Conservation (phyloP, 768 basidiomycete genomes). For the Candolleomyces aberdarensis region DNA sequence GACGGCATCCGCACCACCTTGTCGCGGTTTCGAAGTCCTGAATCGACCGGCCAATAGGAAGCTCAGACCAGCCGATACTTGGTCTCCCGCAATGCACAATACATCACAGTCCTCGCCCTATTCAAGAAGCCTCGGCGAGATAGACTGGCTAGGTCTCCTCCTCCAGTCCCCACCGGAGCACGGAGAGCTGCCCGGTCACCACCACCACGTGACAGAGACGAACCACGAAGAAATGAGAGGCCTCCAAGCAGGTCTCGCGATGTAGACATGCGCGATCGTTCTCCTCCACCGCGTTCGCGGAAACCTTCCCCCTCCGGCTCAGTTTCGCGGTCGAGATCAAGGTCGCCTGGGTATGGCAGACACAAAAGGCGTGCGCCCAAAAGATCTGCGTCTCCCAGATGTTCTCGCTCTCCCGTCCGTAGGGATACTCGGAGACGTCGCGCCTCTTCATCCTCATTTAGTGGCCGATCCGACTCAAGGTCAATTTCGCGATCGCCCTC, state of each 20-base stretch:
- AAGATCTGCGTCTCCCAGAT: slow-evolving; percentile 19
- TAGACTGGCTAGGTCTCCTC: slow-evolving; percentile 80
- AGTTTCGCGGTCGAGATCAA: slow-evolving; percentile 20
- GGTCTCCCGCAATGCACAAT: slow-evolving; percentile 18
- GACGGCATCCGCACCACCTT: slow-evolving; percentile 35
- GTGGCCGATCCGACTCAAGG: slow-evolving; percentile 3
- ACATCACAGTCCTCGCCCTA: slow-evolving; percentile 28
- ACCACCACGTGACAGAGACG: slow-evolving; percentile 20
- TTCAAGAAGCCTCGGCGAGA: slow-evolving; percentile 60
- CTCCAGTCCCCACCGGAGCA: slow-evolving; percentile 30
- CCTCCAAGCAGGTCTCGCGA: slow-evolving; percentile 20
- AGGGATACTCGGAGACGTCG: slow-evolving; percentile 1
- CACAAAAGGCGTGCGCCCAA: slow-evolving; percentile 6
- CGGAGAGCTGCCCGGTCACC: slow-evolving; percentile 15
- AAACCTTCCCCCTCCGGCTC: slow-evolving; percentile 30
- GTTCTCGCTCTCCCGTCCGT: slow-evolving; percentile 11
- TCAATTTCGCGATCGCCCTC: slow-evolving; percentile 11
- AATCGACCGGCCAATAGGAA: slow-evolving; percentile 42
- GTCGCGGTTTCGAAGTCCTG: slow-evolving; percentile 48
- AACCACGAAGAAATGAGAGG: slow-evolving; percentile 22
- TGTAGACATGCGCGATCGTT: slow-evolving; percentile 5
- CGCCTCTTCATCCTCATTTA: neutral
- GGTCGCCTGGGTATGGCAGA: neutral
- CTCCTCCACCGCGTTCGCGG: slow-evolving; percentile 32
- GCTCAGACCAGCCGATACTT: slow-evolving; percentile 26